phyloP scores from a whole-genome alignment of 1,139 yeast genomes.

The Pichia terricola region DNA sequence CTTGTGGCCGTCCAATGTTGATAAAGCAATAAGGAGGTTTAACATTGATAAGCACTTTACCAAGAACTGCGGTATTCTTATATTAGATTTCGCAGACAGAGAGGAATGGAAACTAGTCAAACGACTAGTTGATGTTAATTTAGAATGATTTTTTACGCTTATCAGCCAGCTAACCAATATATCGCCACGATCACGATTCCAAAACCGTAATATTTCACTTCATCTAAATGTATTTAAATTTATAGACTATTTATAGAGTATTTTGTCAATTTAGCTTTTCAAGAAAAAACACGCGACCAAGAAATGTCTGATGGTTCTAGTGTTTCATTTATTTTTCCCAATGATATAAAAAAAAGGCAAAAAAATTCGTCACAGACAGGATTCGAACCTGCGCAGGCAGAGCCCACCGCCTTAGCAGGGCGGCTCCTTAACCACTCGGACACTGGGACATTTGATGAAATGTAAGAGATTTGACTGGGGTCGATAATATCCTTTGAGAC shows the following conservation, averaged over 20 bases:
- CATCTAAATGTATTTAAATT: too few relatives aligned
- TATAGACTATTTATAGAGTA: too few relatives aligned
- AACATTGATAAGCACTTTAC: slow-evolving; percentile 42
- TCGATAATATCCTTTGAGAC: too few relatives aligned
- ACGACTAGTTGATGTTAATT: slow-evolving; percentile 36
- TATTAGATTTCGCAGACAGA: slow-evolving; percentile 60
- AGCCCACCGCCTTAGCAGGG: slow-evolving; percentile 76
- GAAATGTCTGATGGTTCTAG: too few relatives aligned
- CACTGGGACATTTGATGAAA: slow-evolving; percentile 33
- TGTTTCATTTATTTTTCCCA: background rate
- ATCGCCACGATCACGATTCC: too few relatives aligned
- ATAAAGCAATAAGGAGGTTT: slow-evolving; percentile 40
- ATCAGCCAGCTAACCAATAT: too few relatives aligned
- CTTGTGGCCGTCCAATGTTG: slow-evolving; percentile 69
- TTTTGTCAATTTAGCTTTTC: background rate
- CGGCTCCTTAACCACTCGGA: slow-evolving; percentile 61
- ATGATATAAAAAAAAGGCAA: slow-evolving; percentile 11
- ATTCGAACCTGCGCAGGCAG: slow-evolving; percentile 86
- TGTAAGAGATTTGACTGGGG: background rate
- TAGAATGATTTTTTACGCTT: background rate
- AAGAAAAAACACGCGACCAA: too few relatives aligned
- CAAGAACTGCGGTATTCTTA: slow-evolving; percentile 46
- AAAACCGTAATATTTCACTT: too few relatives aligned
- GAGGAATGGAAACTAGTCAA: slow-evolving; percentile 52
- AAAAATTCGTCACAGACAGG: slow-evolving; percentile 69